These are phyloP conservation scores for Oryza meridionalis DNA, from an alignment of 176 grass and related monocot genomes.

Conservation along the genomic window DNA sequence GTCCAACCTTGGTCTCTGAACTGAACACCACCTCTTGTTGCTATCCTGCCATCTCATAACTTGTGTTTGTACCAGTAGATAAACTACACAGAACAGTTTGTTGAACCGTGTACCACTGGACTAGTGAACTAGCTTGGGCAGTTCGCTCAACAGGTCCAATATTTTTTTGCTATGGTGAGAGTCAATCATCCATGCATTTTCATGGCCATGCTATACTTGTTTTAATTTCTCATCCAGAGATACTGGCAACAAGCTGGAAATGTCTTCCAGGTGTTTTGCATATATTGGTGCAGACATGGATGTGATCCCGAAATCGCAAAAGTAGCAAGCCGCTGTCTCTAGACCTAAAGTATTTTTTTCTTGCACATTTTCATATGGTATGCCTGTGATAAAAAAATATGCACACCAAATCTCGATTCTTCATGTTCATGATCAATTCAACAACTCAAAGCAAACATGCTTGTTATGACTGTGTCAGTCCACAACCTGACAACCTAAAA, in stretches of 20 bases:
- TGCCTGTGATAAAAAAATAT: not conserved
- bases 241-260: not conserved
- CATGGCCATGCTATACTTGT: not conserved
- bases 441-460: not conserved
- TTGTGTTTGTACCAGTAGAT: no score
- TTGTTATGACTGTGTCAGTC: not conserved
- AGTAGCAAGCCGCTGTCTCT: not conserved
- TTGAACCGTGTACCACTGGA: no score
- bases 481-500: conserved; percentile 3
- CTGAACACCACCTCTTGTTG: no score
- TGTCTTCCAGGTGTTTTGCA: not conserved
- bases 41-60: no score
- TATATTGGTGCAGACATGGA: not conserved
- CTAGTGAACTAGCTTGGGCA: no score
- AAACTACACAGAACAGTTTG: no score
- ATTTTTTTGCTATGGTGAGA: no score
- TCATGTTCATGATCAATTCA: conserved; percentile 1
- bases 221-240: not conserved
- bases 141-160: no score
- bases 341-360: not conserved
- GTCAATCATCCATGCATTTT: not conserved
- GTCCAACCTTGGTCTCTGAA: no score
- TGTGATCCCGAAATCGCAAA: not conserved
- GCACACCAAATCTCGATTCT: not conserved
- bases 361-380: not conserved